Conservation (phyloP, 306 rosid genomes). For the Dryas octopetala region DNA sequence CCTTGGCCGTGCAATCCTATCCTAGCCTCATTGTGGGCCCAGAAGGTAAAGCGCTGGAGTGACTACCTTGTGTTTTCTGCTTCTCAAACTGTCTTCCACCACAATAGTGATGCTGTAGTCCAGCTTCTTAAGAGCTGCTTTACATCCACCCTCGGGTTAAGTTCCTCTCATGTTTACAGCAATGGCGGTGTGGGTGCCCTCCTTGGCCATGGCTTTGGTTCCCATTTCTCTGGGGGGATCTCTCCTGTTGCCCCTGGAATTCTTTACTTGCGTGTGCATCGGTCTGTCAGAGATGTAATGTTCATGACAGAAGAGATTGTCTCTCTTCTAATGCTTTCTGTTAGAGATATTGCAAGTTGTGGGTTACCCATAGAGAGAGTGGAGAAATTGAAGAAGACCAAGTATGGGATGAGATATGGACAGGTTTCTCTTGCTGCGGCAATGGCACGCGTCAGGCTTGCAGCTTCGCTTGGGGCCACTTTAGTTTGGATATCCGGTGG, state of each 20-base stretch:
- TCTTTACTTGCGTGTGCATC: constrained; percentile 75
- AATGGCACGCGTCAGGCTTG: constrained; percentile 67
- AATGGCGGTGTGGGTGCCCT: constrained; percentile 78
- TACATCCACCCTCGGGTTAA: constrained; percentile 75
- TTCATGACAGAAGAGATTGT: constrained; percentile 73
- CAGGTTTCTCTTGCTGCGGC: constrained; percentile 73
- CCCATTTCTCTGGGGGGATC: constrained; percentile 59
- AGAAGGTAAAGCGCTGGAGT: constrained; percentile 85
- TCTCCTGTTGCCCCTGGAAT: constrained; percentile 90
- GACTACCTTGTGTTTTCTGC: constrained; percentile 71
- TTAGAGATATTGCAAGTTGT: constrained; percentile 63
- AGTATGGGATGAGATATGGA: constrained; percentile 62
- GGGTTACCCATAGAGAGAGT: constrained; percentile 51
- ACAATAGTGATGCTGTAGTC: constrained; percentile 79
- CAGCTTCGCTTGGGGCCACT: constrained; percentile 84
- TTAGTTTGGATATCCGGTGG: constrained; percentile 92
- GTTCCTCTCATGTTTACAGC: constrained; percentile 39
- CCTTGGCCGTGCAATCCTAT: constrained; percentile 92
- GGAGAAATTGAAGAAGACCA: constrained; percentile 57
- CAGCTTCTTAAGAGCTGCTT: constrained; percentile 92
- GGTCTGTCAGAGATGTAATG: constrained; percentile 62
- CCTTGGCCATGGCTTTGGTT: constrained; percentile 75
- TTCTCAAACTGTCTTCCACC: constrained; percentile 82
- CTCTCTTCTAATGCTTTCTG: constrained; percentile 69
- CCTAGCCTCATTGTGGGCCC: constrained; percentile 76